phyloP scores from a whole-genome alignment of 495 filamentous ascomycete species.

The Daldinia decipiens region DNA sequence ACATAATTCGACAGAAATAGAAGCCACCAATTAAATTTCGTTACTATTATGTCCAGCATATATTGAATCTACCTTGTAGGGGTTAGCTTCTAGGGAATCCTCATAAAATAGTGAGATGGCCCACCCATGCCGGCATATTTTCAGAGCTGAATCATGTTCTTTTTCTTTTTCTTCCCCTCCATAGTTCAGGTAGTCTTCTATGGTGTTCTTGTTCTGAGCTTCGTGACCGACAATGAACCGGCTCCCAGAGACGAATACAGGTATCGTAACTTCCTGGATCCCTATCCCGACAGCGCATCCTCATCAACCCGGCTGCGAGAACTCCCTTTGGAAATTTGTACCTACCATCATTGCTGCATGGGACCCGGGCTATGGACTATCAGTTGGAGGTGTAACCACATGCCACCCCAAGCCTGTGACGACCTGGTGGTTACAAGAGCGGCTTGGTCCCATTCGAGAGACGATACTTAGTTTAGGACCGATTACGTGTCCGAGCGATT shows the following conservation, averaged over 20 bases:
- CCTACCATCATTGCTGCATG: constrained; percentile 33
- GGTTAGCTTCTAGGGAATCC: constrained; percentile 12
- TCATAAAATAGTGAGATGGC: constrained; percentile 24
- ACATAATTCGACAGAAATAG: constrained; percentile 35
- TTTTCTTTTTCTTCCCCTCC: constrained; percentile 10
- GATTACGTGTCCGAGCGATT: constrained; percentile 46
- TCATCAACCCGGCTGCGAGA: constrained; percentile 38
- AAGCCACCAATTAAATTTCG: constrained; percentile 28
- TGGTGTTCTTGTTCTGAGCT: constrained; percentile 9
- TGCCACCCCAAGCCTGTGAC: constrained; percentile 46
- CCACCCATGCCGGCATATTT: constrained; percentile 24
- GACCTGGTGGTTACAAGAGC: constrained; percentile 46
- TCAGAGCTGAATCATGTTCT: constrained; percentile 10
- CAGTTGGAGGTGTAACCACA: constrained; percentile 21
- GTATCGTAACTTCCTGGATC: constrained; percentile 45
- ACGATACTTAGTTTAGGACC: constrained; percentile 42
- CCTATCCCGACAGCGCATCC: constrained; percentile 41
- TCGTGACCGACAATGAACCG: constrained; percentile 37
- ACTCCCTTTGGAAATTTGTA: constrained; percentile 27
- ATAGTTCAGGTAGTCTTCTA: neutral
- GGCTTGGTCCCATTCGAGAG: constrained; percentile 16
- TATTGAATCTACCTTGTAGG: constrained; percentile 11
- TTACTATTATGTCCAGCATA: neutral
- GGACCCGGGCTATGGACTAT: constrained; percentile 45
- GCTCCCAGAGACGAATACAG: constrained; percentile 42